Base-by-base conservation (phyloP, 2,329 filamentous ascomycete genomes). In the Claviceps pusilla region DNA sequence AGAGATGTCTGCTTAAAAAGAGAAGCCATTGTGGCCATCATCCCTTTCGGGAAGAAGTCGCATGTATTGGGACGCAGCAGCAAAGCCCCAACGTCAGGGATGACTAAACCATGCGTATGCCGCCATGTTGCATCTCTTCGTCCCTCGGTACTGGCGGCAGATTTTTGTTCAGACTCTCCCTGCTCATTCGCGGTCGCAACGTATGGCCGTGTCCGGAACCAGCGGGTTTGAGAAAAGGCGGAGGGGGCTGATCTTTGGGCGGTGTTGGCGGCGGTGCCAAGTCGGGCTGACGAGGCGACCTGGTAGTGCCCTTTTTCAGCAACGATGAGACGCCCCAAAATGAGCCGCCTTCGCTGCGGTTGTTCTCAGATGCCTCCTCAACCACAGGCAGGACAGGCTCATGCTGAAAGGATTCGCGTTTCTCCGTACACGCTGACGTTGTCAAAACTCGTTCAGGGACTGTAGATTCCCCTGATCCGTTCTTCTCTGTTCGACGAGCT, bases 301-400 rank as follows among this genome's bases (percentile, higher is more conserved):
- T 55, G 54, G 68, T 64, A 56, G 73, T 76, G 16, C 46, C 50
- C 1, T 47, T 54, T 37, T 50, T 56, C n/a, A 56, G 47, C 19
- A 68, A 68, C 0, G 75, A 72, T 3, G 73, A 74, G 37, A 65
- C 56, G 1, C 73, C 72, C 55, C 53, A 51, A 4, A 31, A 24
- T n/a, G 55, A 42, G 7, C n/a, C 24, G 5, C 48, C 66, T 49
- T 77, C 79, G 55, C 72, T 70, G 28, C 74, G 75, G 62, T 79
- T 80, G 53, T 76, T 83, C 67, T 96, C 91, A 5, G 82, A 86
- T n/a, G 82, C 85, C 69, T 97, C 91, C 60, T 95, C 87, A 7
- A 97, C 89, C 10, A 96, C 84, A 0, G 91, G 91, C 2, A 97
- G 71, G 1, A 70, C 77, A 64, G 65, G 66, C 63, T 66, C 82